Evolutionary conservation across 139 green algal species (phyloP), one percentile per base, ranked within the genome.

Genomic region (Axilococcus clingmanii): DNA sequence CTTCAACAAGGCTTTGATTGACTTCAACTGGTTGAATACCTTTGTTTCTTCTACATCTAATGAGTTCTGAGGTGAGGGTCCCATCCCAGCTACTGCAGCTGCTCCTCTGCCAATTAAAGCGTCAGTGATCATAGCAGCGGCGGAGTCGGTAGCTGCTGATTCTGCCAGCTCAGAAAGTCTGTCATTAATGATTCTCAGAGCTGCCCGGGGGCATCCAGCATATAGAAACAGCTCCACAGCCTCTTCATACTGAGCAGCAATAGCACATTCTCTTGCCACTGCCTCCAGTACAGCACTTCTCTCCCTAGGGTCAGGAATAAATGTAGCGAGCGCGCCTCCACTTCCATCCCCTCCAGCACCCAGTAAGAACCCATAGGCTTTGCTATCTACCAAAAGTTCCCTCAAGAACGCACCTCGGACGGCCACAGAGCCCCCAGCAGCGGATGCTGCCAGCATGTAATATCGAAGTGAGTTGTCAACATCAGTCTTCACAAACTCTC

Each of bases 141-240:
- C 35, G 7, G 43, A 16, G 4, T 76, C 52, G 4, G 29, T 31
- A 0, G 55, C 37, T 17, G 59, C 28, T 4, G 49, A 23, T 48
- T 73, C 48, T 37, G 74, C 59, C 19, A 48, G 52, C 23, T 80
- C 69, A 0, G 68, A 76, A 43, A 89, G 57, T 44, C 73, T 66
- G 22, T 68, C 52, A 67, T 77, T 85, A 48, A 89, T 69, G 35
- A 88, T 74, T n/a, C 47, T 35, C 48, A 89, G 72, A 23, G 81
- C 81, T 24, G 63, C 44, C 20, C 51, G 42, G 1, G 83, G 77
- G 20, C 73, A 68, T 30, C 76, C 67, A 15, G 81, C 80, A 23
- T 76, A 76, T 55, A 93, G 79, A 78, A 81, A 93, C 52, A 94
- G 75, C 80, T 93, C 84, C 35, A 84, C 57, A 9, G 81, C 81